Conservation (phyloP, 257 asterid species). For the Solanum pinnatisectum region DNA sequence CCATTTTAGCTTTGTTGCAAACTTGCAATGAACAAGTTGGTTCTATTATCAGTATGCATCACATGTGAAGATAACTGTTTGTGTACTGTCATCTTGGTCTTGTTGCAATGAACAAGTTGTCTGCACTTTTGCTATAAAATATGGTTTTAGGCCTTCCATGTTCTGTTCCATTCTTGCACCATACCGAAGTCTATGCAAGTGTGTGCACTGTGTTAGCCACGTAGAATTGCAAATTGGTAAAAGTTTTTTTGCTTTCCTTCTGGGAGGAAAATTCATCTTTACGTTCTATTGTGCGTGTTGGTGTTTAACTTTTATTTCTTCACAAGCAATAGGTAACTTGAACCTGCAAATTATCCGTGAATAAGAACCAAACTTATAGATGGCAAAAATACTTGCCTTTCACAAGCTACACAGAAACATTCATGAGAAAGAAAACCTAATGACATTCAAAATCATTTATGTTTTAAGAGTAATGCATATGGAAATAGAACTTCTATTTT, state of each 20-base stretch:
- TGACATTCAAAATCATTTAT: not conserved
- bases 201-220: not conserved
- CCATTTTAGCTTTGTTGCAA: not conserved
- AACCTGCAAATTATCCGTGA: not conserved
- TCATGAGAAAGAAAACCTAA: not conserved
- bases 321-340: not conserved
- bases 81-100: not conserved
- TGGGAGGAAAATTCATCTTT: not conserved
- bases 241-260: not conserved
- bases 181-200: not conserved
- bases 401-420: not conserved
- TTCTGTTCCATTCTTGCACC: not conserved
- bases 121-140: not conserved
- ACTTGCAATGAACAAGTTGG: not conserved
- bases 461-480: not conserved
- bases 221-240: not conserved
- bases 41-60: not conserved
- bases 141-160: not conserved
- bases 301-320: not conserved
- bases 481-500: constrained; percentile 5
- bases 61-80: not conserved
- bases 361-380: not conserved
- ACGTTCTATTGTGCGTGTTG: not conserved
- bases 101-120: not conserved
- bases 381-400: not conserved